Base-by-base conservation (phyloP, 306 rosid genomes). In the Bauhinia variegata region DNA sequence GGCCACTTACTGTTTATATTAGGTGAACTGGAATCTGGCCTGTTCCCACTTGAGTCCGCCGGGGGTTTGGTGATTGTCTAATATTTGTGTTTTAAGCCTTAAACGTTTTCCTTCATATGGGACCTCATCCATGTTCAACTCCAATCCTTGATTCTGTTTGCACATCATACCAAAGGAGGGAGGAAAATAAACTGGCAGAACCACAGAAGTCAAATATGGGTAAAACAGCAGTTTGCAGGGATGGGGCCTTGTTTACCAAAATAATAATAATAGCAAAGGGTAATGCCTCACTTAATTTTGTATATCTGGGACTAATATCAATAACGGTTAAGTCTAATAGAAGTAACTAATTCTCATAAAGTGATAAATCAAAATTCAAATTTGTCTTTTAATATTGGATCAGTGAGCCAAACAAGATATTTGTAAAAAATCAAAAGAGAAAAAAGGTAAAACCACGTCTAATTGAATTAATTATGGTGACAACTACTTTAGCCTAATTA, bases 381-480 rank as follows among this genome's bases (percentile, higher is more conserved):
- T n/a, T n/a, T n/a, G n/a, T n/a, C n/a, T n/a, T n/a, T n/a, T n/a
- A n/a, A n/a, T n/a, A n/a, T n/a, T n/a, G n/a, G n/a, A n/a, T n/a
- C n/a, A n/a, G n/a, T n/a, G n/a, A n/a, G n/a, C n/a, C n/a, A n/a
- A n/a, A n/a, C n/a, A n/a, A n/a, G n/a, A n/a, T n/a, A n/a, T n/a
- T n/a, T n/a, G n/a, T n/a, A n/a, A n/a, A n/a, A n/a, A n/a, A n/a
- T n/a, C n/a, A n/a, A n/a, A n/a, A n/a, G n/a, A n/a, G n/a, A n/a
- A n/a, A n/a, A n/a, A n/a, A n/a, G n/a, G n/a, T n/a, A n/a, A n/a
- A n/a, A n/a, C n/a, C n/a, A n/a, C n/a, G 77, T 14, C 74, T 66
- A 44, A 46, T 72, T 60, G 60, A 72, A 72, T 72, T 47, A 72
- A 72, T 72, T 47, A 72, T 78, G 71, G 42, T 65, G 61, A 79